Evolutionary conservation across 2,329 filamentous ascomycete genomes (phyloP), one percentile per base, ranked within the genome.

Genomic region (Paraphaeosphaeria sporulosa): DNA sequence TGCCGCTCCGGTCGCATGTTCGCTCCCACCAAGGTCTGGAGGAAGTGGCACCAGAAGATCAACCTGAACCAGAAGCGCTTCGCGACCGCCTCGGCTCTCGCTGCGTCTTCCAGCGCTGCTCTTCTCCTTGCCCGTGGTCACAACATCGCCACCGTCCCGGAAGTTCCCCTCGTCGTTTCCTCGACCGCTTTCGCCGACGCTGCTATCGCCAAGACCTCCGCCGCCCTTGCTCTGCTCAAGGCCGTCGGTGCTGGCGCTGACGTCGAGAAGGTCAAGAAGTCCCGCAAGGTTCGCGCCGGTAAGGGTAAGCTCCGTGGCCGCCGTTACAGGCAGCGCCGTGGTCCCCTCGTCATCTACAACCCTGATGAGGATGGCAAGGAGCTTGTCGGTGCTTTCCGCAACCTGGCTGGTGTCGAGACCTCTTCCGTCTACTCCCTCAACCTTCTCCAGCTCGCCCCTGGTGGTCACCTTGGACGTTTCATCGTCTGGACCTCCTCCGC

Each of bases 1-100:
- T 99, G 95, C 87, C 94, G 95, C 83, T 97, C 94, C 81, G 95
- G 96, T 87, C 95, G 95, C 86, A 99, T 99, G 95, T 99, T 99
- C 86, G 95, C 95, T 76, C 95, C 95, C 74, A 99, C 95, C 85
- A 99, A 99, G 91, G 91, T 97, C 86, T 99, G 95, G 96, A 89
- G 95, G 83, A 97, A 97, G 88, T 99, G 95, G 96, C 95, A 99
- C 89, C 89, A 97, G 88, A 98, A 98, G 93, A 89, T 99, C 89
- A 97, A 96, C 89, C 89, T 96, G 84, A 91, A 91, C 84, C 95
- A 99, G 89, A 97, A 95, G 88, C 95, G 95, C 78, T 99, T 97
- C 83, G 95, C 95, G 84, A 96, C 93, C 79, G 93, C 93, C 82
- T 99, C 95, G 78, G 95, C 95, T 79, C 88, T 99, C 78, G 95